These are phyloP conservation scores for Boletellus ananas DNA, from an alignment of 768 basidiomycete species.

Conservation along the genomic window DNA sequence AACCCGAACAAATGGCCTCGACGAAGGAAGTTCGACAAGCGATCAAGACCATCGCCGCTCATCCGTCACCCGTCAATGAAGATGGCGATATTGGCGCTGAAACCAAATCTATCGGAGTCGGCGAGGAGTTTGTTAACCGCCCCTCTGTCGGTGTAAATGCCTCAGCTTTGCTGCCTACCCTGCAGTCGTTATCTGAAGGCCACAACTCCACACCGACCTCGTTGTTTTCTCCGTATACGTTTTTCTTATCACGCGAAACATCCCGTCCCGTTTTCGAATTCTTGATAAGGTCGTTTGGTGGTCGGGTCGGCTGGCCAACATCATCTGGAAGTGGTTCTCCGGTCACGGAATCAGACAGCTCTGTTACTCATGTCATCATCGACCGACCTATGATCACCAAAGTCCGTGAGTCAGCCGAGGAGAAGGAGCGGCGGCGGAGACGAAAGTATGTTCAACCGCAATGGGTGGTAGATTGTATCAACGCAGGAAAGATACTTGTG, in stretches of 20 bases:
- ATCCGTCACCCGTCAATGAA: conserved; percentile 21
- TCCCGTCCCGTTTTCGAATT: conserved; percentile 93
- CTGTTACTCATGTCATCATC: conserved; percentile 93
- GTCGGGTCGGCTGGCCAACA: conserved; percentile 84
- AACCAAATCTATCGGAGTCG: conserved; percentile 32
- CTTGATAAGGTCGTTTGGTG: conserved; percentile 86
- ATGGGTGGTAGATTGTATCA: conserved; percentile 97
- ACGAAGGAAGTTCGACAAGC: conserved; percentile 52
- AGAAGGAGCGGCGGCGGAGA: conserved; percentile 58
- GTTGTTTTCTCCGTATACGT: conserved; percentile 81
- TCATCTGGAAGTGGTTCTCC: conserved; percentile 82
- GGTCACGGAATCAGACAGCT: conserved; percentile 68
- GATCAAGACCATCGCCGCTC: conserved; percentile 42
- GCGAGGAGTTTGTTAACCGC: conserved; percentile 69
- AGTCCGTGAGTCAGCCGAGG: conserved; percentile 48
- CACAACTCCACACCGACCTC: conserved; percentile 54
- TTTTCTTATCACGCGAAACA: conserved; percentile 92
- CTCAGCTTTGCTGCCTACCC: conserved; percentile 55
- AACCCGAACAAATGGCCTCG: conserved; percentile 36
- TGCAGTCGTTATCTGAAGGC: conserved; percentile 59
- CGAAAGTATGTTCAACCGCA: conserved; percentile 94
- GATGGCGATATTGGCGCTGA: conserved; percentile 38
- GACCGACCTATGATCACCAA: conserved; percentile 71
- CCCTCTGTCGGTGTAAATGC: conserved; percentile 50
- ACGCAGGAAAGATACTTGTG: conserved; percentile 76